Conservation (phyloP, 2,329 filamentous ascomycete species). For the Lachnellula suecica region DNA sequence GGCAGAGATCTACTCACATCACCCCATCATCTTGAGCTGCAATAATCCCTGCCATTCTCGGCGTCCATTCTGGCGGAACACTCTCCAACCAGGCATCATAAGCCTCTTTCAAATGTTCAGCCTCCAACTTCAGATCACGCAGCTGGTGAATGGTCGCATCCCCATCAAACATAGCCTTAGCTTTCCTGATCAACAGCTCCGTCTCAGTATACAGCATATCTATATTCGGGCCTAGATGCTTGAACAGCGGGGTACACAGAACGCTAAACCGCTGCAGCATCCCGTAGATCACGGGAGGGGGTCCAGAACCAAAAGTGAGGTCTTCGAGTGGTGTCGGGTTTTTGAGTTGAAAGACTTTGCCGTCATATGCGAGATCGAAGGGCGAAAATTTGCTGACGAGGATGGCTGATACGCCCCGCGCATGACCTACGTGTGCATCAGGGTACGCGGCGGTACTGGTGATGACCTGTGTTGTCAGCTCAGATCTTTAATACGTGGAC, state of each 20-base stretch:
- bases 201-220: not conserved
- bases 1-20: not conserved
- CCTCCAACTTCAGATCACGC: not conserved
- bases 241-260: not conserved
- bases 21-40: not conserved
- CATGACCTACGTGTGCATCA: not conserved
- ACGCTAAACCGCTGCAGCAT: not conserved
- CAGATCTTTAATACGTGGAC: not conserved
- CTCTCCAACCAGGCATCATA: not conserved
- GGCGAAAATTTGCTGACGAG: not conserved
- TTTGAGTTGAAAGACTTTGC: not conserved
- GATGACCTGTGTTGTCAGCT: not conserved
- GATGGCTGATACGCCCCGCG: conserved; percentile 1
- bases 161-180: not conserved
- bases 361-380: not conserved
- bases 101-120: not conserved
- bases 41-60: not conserved
- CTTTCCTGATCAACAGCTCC: not conserved
- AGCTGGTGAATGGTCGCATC: not conserved
- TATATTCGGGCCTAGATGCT: not conserved
- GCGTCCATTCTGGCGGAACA: not conserved
- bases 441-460: not conserved
- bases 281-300: too few relatives aligned
- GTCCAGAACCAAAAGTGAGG: too few relatives aligned
- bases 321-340: not conserved